Evolutionary conservation across 2,329 filamentous ascomycete species (phyloP).

Genomic region (Pseudogymnoascus sp.): DNA sequence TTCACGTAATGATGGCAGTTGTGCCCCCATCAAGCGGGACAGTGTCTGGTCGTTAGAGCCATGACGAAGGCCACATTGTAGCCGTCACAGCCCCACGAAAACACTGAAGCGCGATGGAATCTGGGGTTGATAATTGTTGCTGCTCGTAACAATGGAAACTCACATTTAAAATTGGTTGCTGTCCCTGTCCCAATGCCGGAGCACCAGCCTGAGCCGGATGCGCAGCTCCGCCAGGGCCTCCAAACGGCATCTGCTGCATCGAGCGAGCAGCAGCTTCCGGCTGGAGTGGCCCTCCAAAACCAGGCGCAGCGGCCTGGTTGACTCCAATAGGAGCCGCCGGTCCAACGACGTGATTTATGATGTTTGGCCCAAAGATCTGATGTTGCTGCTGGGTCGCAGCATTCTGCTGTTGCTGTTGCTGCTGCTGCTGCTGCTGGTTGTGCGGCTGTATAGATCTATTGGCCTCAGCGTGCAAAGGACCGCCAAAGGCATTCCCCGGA

Average conservation of each 20-base stretch:
- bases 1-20: not conserved
- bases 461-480: conserved; percentile 45
- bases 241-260: conserved; percentile 55
- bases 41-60: not conserved
- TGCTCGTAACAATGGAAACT: conserved; percentile 25
- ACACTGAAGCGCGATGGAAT: not conserved
- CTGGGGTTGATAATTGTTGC: not conserved
- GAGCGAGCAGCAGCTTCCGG: conserved; percentile 38
- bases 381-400: conserved; percentile 38
- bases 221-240: conserved; percentile 32
- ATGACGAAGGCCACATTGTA: not conserved
- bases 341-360: conserved; percentile 41
- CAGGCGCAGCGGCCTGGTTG: conserved; percentile 50
- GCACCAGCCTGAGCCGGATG: conserved; percentile 24
- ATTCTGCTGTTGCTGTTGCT: conserved; percentile 22
- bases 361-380: conserved; percentile 46
- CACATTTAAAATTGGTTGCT: conserved; percentile 75
- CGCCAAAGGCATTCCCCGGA: conserved; percentile 40
- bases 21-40: not conserved
- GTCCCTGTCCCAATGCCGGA: conserved; percentile 61
- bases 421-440: conserved; percentile 32
- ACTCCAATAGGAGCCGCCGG: conserved; percentile 47
- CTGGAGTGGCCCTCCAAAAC: conserved; percentile 59
- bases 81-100: not conserved
- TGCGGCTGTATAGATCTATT: conserved; percentile 44